Base-by-base conservation (phyloP, 768 basidiomycete genomes). In the Xanthoconium stramineum region DNA sequence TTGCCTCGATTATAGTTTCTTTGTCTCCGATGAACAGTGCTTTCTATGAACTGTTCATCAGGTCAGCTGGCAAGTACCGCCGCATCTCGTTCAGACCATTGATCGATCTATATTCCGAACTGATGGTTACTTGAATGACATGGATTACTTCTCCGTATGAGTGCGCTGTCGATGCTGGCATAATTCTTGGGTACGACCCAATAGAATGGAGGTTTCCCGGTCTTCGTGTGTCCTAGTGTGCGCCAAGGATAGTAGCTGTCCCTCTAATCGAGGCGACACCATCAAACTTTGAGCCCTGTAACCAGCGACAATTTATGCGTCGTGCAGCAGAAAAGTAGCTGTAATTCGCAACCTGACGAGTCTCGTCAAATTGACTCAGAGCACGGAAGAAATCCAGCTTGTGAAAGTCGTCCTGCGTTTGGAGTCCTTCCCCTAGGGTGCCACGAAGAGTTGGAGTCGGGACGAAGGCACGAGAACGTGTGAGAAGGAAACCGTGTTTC, bases 401-500 rank as follows among this genome's bases (percentile, higher is more conserved):
- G n/a, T 13, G 1, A 13, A 9, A 1, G 12, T 9, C 3, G 4
- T 40, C 11, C 2, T n/a, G 12, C n/a, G 2, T 7, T 32, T 14
- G 10, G 38, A 50, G 50, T 7, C 28, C 28, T 19, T 39, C 30
- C 1, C 9, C 38, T 20, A 40, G 37, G 13, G 40, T 4, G 13
- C 24, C 5, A 10, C 50, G 37, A 2, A 32, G 4, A 0, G 6
- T 14, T 32, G 3, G 33, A 7, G 51, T 52, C 4, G 51, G 42
- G 6, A 52, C 24, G 1, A 3, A 28, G 32, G 28, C 3, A 24
- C 6, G 3, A 29, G 15, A 1, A 13, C n/a, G n/a, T 0, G 0
- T 0, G 12, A 6, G 17, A 4, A 0, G 1, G 2, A 17, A 10
- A 1, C 13, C 3, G 14, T 6, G 0, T 15, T 6, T 1, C 8